phyloP scores from a whole-genome alignment of 2,329 filamentous ascomycete genomes.

The Fusarium nisikadoi region DNA sequence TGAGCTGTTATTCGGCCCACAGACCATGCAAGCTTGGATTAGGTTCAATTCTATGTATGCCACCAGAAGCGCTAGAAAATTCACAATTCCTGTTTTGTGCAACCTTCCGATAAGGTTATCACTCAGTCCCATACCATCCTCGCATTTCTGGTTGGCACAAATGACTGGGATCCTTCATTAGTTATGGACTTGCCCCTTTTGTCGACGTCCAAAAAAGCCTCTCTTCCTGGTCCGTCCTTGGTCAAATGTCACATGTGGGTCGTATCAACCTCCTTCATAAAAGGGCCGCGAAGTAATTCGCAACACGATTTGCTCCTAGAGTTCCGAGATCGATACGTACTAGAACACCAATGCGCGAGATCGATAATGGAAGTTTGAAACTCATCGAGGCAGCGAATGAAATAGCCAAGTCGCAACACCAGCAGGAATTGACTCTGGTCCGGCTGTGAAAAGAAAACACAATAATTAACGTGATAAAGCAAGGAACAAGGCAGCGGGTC shows the following conservation, averaged over 20 bases:
- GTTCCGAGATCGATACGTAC: conserved; percentile 9
- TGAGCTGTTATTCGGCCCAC: neutral
- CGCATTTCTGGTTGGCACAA: conserved; percentile 12
- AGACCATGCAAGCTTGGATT: neutral
- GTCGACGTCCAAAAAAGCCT: conserved; percentile 3
- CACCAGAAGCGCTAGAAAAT: neutral
- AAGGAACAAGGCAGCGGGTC: conserved; percentile 18
- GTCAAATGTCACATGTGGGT: conserved; percentile 35
- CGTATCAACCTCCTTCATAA: conserved; percentile 33
- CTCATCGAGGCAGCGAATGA: neutral
- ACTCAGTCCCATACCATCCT: neutral
- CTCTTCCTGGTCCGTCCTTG: conserved; percentile 8
- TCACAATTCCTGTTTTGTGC: conserved; percentile 32
- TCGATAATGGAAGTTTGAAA: conserved; percentile 1
- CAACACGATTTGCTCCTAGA: conserved; percentile 14
- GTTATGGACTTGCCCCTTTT: conserved; percentile 28
- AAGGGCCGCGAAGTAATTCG: conserved; percentile 32
- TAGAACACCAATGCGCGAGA: conserved; percentile 6
- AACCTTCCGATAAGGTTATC: conserved; percentile 23
- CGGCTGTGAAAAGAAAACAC: conserved; percentile 8
- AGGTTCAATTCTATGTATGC: neutral
- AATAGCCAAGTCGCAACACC: neutral
- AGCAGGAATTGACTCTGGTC: neutral
- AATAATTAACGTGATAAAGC: neutral
- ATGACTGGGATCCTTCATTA: conserved; percentile 37